Evolutionary conservation across 2,329 filamentous ascomycete species (phyloP).

Genomic region (Endocalyx cinctus): DNA sequence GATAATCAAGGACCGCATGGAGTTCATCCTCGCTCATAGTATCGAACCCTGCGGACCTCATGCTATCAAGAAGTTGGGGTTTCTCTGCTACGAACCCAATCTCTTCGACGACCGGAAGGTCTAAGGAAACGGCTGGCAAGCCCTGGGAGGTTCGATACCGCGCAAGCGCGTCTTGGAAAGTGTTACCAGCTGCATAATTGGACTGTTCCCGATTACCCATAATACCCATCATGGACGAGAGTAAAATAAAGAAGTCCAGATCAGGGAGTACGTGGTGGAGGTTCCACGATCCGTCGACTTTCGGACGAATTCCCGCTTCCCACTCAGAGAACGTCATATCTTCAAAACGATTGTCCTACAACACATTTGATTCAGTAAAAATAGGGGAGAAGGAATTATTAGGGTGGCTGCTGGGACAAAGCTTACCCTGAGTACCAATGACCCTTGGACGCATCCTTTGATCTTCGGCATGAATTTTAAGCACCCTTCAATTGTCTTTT

Average conservation of each 20-base stretch:
- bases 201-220: slow-evolving; percentile 16
- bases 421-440: slow-evolving; percentile 33
- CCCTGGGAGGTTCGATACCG: slow-evolving; percentile 6
- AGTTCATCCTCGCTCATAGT: neutral
- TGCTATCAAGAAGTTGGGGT: neutral
- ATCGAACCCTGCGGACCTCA: neutral
- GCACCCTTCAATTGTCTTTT: slow-evolving; percentile 15
- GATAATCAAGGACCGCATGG: neutral
- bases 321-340: neutral
- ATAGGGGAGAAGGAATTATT: neutral
- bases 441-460: slow-evolving; percentile 39
- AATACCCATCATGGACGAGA: slow-evolving; percentile 19
- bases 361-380: slow-evolving; percentile 19
- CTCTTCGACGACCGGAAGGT: neutral
- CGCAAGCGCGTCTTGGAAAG: slow-evolving; percentile 18
- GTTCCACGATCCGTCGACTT: slow-evolving; percentile 40
- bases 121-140: neutral
- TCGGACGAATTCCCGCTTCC: slow-evolving; percentile 23
- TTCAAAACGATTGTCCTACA: slow-evolving; percentile 1
- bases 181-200: slow-evolving; percentile 19
- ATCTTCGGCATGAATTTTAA: slow-evolving; percentile 25
- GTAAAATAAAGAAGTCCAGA: slow-evolving; percentile 17
- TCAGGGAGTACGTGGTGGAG: slow-evolving; percentile 25
- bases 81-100: neutral
- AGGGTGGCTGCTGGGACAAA: no score